phyloP scores from a whole-genome alignment of 495 filamentous ascomycete genomes.

The Apiosordaria backusii region DNA sequence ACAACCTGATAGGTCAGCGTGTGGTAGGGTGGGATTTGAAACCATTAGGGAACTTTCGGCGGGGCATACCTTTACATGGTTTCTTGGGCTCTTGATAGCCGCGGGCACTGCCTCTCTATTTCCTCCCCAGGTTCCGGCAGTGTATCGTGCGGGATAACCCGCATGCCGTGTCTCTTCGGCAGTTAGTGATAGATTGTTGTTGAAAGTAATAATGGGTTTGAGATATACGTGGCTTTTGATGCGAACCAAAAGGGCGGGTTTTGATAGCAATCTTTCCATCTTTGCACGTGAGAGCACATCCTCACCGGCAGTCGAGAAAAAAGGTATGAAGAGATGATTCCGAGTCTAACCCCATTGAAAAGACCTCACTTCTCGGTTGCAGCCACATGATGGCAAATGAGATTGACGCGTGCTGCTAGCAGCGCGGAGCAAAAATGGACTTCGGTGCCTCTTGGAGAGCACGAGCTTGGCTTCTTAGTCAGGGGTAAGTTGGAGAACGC shows the following conservation, averaged over 20 bases:
- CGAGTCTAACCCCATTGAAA: background rate
- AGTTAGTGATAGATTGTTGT: background rate
- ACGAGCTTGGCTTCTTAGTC: background rate
- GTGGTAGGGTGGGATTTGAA: background rate
- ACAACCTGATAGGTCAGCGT: background rate
- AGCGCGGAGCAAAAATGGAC: background rate
- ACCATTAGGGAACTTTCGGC: background rate
- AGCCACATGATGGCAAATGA: background rate
- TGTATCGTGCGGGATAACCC: background rate
- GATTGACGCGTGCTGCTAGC: background rate
- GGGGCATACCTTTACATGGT: background rate
- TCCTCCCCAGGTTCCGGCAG: too few species aligned
- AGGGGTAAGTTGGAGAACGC: background rate
- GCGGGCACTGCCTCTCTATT: too few species aligned
- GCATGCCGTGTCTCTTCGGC: background rate
- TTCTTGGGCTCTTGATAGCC: background rate
- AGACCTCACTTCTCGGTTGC: background rate
- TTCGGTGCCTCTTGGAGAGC: background rate
- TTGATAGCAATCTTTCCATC: background rate
- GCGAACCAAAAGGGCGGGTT: background rate
- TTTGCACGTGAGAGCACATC: background rate
- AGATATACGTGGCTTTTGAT: background rate
- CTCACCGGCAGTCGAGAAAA: background rate
- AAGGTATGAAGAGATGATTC: background rate
- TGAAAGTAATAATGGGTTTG: background rate